phyloP scores from a whole-genome alignment of 2,329 filamentous ascomycete genomes.

The Aureobasidium sp. region DNA sequence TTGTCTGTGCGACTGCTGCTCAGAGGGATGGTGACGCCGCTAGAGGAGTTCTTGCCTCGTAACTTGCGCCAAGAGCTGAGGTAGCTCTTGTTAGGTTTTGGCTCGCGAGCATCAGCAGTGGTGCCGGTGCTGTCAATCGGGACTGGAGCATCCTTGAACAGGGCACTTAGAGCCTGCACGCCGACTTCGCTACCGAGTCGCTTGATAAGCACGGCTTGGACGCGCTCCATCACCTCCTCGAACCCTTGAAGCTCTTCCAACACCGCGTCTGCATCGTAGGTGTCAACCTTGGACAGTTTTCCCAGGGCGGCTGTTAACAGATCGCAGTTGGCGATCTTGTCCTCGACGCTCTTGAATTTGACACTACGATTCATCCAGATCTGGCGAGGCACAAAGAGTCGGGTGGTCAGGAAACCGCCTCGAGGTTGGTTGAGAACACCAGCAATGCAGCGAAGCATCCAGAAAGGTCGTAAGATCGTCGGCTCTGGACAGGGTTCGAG shows the following conservation, averaged over 20 bases:
- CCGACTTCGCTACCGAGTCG: constrained; percentile 93
- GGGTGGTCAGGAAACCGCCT: constrained; percentile 84
- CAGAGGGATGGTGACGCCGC: constrained; percentile 15
- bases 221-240: constrained; percentile 77
- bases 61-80: constrained; percentile 85
- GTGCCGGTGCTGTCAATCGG: constrained; percentile 18
- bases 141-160: constrained; percentile 60
- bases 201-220: constrained; percentile 65
- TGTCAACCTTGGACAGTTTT: constrained; percentile 70
- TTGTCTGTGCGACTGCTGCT: constrained; percentile 32
- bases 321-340: constrained; percentile 90
- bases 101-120: constrained; percentile 24
- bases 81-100: constrained; percentile 59
- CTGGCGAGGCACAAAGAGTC: constrained; percentile 84
- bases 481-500: constrained; percentile 90
- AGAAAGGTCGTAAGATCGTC: constrained; percentile 85
- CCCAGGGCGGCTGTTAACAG: constrained; percentile 74
- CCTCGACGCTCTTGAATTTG: constrained; percentile 83
- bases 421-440: constrained; percentile 86
- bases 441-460: constrained; percentile 92
- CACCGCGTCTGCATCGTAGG: constrained; percentile 81
- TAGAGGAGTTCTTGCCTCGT: constrained; percentile 70
- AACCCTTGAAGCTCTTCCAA: constrained; percentile 89
- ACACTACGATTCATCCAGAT: constrained; percentile 92
- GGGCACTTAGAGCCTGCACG: constrained; percentile 58